Evolutionary conservation across 2,329 filamentous ascomycete genomes (phyloP), one percentile per base, ranked within the genome.

Genomic region (Ophiocordyceps camponoti-rufipedis): DNA sequence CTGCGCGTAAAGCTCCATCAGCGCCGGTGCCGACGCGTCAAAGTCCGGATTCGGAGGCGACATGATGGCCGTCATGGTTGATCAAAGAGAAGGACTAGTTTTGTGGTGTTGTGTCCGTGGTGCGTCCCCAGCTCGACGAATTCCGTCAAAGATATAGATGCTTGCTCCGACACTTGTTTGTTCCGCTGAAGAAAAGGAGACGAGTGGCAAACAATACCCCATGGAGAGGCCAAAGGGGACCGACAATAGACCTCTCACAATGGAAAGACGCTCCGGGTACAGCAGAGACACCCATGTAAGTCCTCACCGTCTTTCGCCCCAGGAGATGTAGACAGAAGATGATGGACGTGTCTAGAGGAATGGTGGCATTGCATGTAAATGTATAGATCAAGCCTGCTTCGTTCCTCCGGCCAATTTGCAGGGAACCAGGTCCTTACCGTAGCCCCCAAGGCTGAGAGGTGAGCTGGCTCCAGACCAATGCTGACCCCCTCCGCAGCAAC

Each of bases 1-100:
- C 39, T 49, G 46, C 11, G 52, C 46, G 38, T 55, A 55, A 1
- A 45, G 28, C 16, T 48, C 44, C 13, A 49, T 46, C 29, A 48
- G 45, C 19, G 44, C 33, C 14, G 48, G 48, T 28, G 29, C 46
- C 35, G 48, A 47, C 19, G 35, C 29, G 29, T 41, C 38, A 31
- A 41, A 44, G 0, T 28, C 23, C 10, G 8, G 13, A 10, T 23
- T 10, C 28, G 32, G 41, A 29, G 40, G 40, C 39, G 31, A 23
- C 11, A 35, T 39, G 29, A 42, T n/a, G 3, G 31, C 31, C 16
- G 42, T 33, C 46, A 47, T 47, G 2, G 7, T 29, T 47, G 2
- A 4, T 29, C 39, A 7, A 13, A n/a, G 31, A 18, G 13, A 16
- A 11, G 28, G 12, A n/a, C n/a, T n/a, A 2, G 41, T 42, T 23